A percentile compares a stretch with the other conserved stretches of the same genome.
These are phyloP conservation scores for Cladosporium sp. DNA, from an alignment of 2,329 filamentous ascomycete species.

Conservation along the genomic window DNA sequence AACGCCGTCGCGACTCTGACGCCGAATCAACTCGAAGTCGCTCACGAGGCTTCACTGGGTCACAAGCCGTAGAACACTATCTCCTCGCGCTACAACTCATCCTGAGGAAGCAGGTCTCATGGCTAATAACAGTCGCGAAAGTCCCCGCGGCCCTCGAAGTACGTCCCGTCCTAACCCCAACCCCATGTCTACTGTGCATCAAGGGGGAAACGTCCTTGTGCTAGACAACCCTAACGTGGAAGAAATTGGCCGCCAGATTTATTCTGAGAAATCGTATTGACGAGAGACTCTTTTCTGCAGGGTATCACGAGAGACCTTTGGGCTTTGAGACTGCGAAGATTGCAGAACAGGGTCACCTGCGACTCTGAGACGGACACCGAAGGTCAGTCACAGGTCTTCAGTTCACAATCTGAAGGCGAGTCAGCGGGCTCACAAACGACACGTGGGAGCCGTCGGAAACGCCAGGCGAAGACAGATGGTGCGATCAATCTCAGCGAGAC, in stretches of 20 bases:
- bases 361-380: constrained; percentile 37
- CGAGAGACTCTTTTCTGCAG: constrained; percentile 30
- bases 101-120: constrained; percentile 75
- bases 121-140: constrained; percentile 66
- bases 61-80: constrained; percentile 73
- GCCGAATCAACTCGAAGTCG: constrained; percentile 32
- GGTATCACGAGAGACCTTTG: constrained; percentile 79
- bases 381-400: constrained; percentile 54
- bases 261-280: constrained; percentile 7
- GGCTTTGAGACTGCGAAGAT: constrained; percentile 67
- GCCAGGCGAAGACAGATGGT: constrained; percentile 47
- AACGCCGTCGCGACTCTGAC: constrained; percentile 32
- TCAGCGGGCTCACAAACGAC: constrained; percentile 39
- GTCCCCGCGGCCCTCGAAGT: constrained; percentile 74
- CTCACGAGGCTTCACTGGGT: constrained; percentile 54
- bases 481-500: constrained; percentile 71
- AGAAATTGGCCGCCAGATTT: neutral
- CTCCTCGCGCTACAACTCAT: constrained; percentile 83
- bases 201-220: constrained; percentile 3
- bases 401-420: constrained; percentile 56
- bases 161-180: constrained; percentile 13
- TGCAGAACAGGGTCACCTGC: constrained; percentile 46
- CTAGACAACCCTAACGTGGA: constrained; percentile 16
- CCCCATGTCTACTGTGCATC: constrained; percentile 9
- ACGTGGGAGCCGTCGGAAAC: constrained; percentile 35